Percentiles rank a stretch among this genome's conserved stretches.
Evolutionary conservation across 495 filamentous ascomycete species (phyloP).

Genomic region (Penicillium psychrofluorescens): DNA sequence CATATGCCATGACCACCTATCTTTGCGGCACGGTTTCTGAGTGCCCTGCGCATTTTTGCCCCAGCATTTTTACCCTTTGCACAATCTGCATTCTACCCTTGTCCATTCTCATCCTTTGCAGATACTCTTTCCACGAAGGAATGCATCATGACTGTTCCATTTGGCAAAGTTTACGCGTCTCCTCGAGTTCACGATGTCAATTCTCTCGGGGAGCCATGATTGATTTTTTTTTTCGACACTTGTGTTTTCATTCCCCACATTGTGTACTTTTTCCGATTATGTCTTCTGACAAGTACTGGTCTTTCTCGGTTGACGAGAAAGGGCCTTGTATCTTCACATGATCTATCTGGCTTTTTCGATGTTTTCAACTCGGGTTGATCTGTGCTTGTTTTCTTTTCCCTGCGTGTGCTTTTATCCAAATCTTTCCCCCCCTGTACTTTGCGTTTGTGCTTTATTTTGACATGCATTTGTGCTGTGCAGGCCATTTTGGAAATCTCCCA

Average conservation of each 20-base stretch:
- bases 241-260: slow-evolving; percentile 5
- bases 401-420: neutral
- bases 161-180: slow-evolving; percentile 10
- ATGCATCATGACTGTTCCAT: slow-evolving; percentile 14
- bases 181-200: neutral
- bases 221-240: slow-evolving; percentile 2
- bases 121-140: slow-evolving; percentile 10
- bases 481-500: too few relatives aligned
- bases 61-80: slow-evolving; percentile 17
- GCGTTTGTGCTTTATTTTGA: slow-evolving; percentile 4
- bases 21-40: neutral
- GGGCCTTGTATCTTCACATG: slow-evolving; percentile 18
- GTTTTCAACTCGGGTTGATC: slow-evolving; percentile 3
- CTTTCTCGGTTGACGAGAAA: too few relatives aligned
- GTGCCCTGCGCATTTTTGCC: slow-evolving; percentile 5
- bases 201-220: slow-evolving; percentile 3
- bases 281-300: too few relatives aligned
- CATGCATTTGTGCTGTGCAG: too few relatives aligned
- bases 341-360: slow-evolving; percentile 10
- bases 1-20: slow-evolving; percentile 23
- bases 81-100: slow-evolving; percentile 6
- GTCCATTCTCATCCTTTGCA: slow-evolving; percentile 3
- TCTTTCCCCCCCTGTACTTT: slow-evolving; percentile 7
- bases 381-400: neutral
- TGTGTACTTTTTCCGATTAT: slow-evolving; percentile 3